Percentiles rank a stretch among this genome's conserved stretches.
These are phyloP conservation scores for Chimonanthus salicifolius DNA, from an alignment of 164 flowering plant genomes.

Conservation along the genomic window DNA sequence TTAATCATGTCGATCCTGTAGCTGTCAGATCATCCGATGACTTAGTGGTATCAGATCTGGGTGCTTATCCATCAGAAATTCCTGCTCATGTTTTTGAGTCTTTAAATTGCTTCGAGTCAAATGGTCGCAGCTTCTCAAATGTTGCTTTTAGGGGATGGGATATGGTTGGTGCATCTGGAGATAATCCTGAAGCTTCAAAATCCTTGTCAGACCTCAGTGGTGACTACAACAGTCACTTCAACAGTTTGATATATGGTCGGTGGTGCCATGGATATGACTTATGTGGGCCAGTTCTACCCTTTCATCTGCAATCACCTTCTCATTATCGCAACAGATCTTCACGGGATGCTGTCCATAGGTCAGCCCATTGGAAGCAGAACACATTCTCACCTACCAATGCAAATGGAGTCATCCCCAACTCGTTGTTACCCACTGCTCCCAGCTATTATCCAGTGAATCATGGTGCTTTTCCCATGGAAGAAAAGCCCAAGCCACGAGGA, in stretches of 20 bases:
- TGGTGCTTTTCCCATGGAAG: conserved; percentile 42
- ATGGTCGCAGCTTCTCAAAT: background rate
- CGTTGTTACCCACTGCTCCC: conserved; percentile 26
- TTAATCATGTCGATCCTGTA: conserved; percentile 6
- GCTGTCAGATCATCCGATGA: conserved; percentile 8
- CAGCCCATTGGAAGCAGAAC: conserved; percentile 30
- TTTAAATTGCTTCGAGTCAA: background rate
- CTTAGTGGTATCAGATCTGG: conserved; percentile 2
- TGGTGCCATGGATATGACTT: conserved; percentile 27
- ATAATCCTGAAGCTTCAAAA: conserved; percentile 19
- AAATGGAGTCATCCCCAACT: conserved; percentile 39
- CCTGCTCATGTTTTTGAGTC: background rate
- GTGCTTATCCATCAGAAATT: conserved; percentile 12
- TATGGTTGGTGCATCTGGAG: conserved; percentile 10
- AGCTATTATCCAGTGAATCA: conserved; percentile 23
- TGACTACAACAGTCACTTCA: conserved; percentile 41
- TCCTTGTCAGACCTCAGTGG: conserved; percentile 48
- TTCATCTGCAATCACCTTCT: conserved; percentile 8
- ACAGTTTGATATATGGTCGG: conserved; percentile 34
- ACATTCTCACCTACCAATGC: conserved; percentile 23
- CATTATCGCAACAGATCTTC: conserved; percentile 6
- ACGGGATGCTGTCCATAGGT: conserved; percentile 29
- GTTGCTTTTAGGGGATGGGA: conserved; percentile 14
- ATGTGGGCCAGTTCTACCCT: conserved; percentile 14
- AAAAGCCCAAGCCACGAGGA: conserved; percentile 60